phyloP scores from a whole-genome alignment of 768 basidiomycete species.

The Termitomyces sp. region DNA sequence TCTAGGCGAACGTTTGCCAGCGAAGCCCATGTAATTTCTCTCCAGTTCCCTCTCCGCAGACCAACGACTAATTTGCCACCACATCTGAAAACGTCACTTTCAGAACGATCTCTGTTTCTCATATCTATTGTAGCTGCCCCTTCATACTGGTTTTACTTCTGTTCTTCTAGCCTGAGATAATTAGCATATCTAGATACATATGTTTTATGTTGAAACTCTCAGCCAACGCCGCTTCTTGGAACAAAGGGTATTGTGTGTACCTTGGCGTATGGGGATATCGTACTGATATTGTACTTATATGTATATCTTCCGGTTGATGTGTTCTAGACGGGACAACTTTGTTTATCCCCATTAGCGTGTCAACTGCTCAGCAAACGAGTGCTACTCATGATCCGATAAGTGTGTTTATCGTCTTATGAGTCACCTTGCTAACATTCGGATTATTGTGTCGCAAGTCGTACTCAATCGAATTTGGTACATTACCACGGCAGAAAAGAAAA shows the following conservation, averaged over 20 bases:
- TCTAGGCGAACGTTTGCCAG: background rate
- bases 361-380: no score
- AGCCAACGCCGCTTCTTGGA: constrained; percentile 27
- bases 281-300: constrained; percentile 7
- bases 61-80: background rate
- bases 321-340: no score
- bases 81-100: constrained; percentile 3
- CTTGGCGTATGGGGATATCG: constrained; percentile 69
- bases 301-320: no score
- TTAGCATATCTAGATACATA: constrained; percentile 22
- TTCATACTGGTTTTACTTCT: constrained; percentile 46
- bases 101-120: no score
- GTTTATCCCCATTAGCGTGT: no score
- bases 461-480: background rate
- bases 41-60: background rate
- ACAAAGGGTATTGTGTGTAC: constrained; percentile 30
- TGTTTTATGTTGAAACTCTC: constrained; percentile 47
- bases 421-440: no score
- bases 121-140: constrained; percentile 31
- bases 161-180: constrained; percentile 51
- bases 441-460: no score
- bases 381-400: no score
- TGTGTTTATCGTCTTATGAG: no score
- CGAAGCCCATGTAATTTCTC: background rate
- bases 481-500: background rate